Percentiles rank a stretch among this genome's conserved stretches.
These are phyloP conservation scores for Excoecaria agallocha DNA, from an alignment of 345 rosid genomes.

Conservation along the genomic window DNA sequence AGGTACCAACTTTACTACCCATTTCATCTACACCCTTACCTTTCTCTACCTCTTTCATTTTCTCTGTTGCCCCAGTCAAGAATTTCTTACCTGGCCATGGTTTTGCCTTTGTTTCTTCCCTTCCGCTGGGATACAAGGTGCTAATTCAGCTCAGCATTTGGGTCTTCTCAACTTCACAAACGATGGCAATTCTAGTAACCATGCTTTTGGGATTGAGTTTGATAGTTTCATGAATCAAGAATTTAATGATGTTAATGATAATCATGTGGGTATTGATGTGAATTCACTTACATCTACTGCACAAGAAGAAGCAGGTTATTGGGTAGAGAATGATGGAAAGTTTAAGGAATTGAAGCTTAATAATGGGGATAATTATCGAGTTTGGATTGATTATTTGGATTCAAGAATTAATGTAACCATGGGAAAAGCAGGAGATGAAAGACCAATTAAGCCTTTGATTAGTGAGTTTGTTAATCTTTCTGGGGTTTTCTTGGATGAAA, in stretches of 20 bases:
- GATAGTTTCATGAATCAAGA: slow-evolving; percentile 29
- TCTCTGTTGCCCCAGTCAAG: slow-evolving; percentile 43
- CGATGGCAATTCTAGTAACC: slow-evolving; percentile 26
- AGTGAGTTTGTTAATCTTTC: slow-evolving; percentile 29
- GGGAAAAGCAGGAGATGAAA: slow-evolving; percentile 17
- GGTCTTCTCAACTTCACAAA: slow-evolving; percentile 34
- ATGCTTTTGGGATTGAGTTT: slow-evolving; percentile 30
- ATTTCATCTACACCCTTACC: slow-evolving; percentile 31
- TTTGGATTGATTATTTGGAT: slow-evolving; percentile 38
- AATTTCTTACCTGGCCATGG: slow-evolving; percentile 49
- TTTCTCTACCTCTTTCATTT: slow-evolving; percentile 58
- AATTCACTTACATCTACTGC: slow-evolving; percentile 32
- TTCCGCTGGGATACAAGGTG: slow-evolving; percentile 9
- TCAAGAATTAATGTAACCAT: slow-evolving; percentile 23
- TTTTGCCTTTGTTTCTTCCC: slow-evolving; percentile 41
- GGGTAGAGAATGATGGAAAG: slow-evolving; percentile 22
- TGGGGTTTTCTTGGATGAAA: slow-evolving; percentile 29
- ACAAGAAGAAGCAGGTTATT: slow-evolving; percentile 33
- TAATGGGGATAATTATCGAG: slow-evolving; percentile 32
- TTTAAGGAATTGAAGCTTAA: slow-evolving; percentile 32
- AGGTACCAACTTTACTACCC: slow-evolving; percentile 31
- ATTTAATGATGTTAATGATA: slow-evolving; percentile 30
- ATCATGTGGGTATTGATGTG: slow-evolving; percentile 44
- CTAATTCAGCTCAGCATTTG: slow-evolving; percentile 30
- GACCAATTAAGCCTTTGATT: slow-evolving; percentile 36